These are phyloP conservation scores for Aspergillus sp. DNA, from an alignment of 2,329 filamentous ascomycete genomes.

Conservation along the genomic window DNA sequence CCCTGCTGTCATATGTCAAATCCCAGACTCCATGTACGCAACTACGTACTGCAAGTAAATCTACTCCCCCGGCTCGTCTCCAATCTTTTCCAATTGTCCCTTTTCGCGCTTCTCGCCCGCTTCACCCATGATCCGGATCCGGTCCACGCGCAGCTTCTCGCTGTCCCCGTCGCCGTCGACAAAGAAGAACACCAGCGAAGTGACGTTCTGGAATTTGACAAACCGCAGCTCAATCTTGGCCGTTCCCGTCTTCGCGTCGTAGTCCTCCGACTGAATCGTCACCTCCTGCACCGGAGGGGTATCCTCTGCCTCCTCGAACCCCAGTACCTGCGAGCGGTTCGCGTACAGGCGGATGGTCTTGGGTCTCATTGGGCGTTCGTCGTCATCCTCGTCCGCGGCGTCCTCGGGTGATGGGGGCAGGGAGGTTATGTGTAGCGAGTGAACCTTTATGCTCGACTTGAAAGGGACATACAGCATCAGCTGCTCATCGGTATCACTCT, in stretches of 20 bases:
- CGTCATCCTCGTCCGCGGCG: constrained; percentile 48
- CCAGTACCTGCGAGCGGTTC: constrained; percentile 82
- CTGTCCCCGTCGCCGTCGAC: constrained; percentile 74
- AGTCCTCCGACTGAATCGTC: constrained; percentile 65
- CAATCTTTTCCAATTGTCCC: constrained; percentile 93
- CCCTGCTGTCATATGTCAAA: neutral
- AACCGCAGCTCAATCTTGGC: constrained; percentile 69
- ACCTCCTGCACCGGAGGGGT: constrained; percentile 72
- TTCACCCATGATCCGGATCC: constrained; percentile 66
- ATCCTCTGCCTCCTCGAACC: constrained; percentile 91
- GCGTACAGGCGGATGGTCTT: constrained; percentile 76
- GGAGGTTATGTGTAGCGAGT: constrained; percentile 80
- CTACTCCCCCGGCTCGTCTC: constrained; percentile 60
- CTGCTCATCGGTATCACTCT: constrained; percentile 96
- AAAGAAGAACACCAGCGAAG: constrained; percentile 78
- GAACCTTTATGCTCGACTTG: constrained; percentile 77
- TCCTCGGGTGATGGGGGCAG: constrained; percentile 49
- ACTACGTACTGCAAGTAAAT: constrained; percentile 1
- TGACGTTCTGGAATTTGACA: constrained; percentile 96
- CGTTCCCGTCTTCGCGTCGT: constrained; percentile 66
- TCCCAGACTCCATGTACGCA: neutral
- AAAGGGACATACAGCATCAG: constrained; percentile 89
- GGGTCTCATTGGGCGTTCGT: constrained; percentile 71
- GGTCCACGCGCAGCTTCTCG: constrained; percentile 70
- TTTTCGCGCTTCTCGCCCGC: constrained; percentile 83